Conservation (phyloP, 345 rosid species). For the Sapria himalayana region DNA sequence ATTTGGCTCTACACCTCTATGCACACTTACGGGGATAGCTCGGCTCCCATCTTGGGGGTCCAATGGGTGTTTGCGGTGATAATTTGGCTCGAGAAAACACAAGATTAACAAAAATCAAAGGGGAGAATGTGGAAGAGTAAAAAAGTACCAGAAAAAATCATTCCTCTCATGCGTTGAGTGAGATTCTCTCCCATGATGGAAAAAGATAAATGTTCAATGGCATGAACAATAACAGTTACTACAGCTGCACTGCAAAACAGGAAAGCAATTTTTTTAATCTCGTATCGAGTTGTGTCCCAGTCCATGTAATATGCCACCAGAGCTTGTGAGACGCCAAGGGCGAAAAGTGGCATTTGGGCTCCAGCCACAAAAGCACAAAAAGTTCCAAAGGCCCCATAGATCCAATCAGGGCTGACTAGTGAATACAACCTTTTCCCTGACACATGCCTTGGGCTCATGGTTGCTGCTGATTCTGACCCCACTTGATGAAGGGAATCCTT, state of each 20-base stretch:
- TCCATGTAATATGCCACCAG: slow-evolving; percentile 61
- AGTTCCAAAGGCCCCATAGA: slow-evolving; percentile 50
- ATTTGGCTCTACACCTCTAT: no score
- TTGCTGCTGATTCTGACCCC: slow-evolving; percentile 24
- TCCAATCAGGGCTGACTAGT: slow-evolving; percentile 80
- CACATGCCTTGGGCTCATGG: slow-evolving; percentile 18
- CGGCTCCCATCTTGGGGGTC: no score
- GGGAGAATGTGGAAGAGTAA: no score
- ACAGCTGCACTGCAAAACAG: slow-evolving; percentile 53
- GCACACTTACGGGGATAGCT: no score
- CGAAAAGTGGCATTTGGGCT: slow-evolving; percentile 89
- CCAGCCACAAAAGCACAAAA: slow-evolving; percentile 58
- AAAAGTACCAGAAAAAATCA: slow-evolving; percentile 47
- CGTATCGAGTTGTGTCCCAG: slow-evolving; percentile 54
- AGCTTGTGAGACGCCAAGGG: slow-evolving; percentile 85
- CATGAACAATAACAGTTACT: slow-evolving; percentile 37
- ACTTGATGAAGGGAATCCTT: slow-evolving; percentile 40
- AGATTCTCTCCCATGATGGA: slow-evolving; percentile 90
- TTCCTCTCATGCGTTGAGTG: slow-evolving; percentile 74
- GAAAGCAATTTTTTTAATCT: slow-evolving; percentile 51
- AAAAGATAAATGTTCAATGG: slow-evolving; percentile 47
- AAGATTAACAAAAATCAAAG: no score
- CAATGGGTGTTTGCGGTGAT: no score
- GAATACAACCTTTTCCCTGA: slow-evolving; percentile 44
- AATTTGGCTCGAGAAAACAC: no score